Conservation (phyloP, 2,329 filamentous ascomycete genomes). For the Didymella lethalis region DNA sequence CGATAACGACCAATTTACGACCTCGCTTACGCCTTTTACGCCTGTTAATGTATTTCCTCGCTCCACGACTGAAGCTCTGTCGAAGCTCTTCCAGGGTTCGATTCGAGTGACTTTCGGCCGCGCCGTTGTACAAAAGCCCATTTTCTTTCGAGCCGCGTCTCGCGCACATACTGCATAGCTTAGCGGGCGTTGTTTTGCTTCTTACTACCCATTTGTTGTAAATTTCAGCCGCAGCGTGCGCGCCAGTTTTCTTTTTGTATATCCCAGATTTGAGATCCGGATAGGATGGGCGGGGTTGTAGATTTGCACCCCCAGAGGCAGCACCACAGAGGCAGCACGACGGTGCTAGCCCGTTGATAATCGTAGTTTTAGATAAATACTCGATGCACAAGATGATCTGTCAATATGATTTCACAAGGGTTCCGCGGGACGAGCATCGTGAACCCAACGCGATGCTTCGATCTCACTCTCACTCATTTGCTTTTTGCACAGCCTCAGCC, state of each 20-base stretch:
- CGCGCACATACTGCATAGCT: conserved; percentile 38
- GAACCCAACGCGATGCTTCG: background rate
- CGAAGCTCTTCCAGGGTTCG: conserved; percentile 28
- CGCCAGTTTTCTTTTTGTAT: conserved; percentile 11
- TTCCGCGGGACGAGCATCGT: background rate
- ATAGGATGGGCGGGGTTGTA: conserved; percentile 12
- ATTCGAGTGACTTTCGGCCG: conserved; percentile 31
- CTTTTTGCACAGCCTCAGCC: conserved; percentile 18
- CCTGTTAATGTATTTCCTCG: conserved; percentile 23
- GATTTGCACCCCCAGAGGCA: conserved; percentile 7
- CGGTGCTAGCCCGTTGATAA: conserved; percentile 18
- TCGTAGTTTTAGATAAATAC: conserved; percentile 15
- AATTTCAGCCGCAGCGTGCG: conserved; percentile 19
- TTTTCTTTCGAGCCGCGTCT: conserved; percentile 23
- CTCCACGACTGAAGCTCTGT: conserved; percentile 24
- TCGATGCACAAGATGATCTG: conserved; percentile 2
- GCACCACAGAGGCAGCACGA: conserved; percentile 12
- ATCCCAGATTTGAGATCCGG: conserved; percentile 17
- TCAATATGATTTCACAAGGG: background rate
- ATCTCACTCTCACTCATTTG: background rate
- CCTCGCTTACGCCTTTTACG: conserved; percentile 16
- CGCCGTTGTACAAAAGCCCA: conserved; percentile 37
- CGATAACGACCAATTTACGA: conserved; percentile 34
- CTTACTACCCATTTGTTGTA: conserved; percentile 24
- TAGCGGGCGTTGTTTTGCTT: conserved; percentile 44